Base-by-base conservation (phyloP, 208 protist species). In the Balamuthia mandrillaris region DNA sequence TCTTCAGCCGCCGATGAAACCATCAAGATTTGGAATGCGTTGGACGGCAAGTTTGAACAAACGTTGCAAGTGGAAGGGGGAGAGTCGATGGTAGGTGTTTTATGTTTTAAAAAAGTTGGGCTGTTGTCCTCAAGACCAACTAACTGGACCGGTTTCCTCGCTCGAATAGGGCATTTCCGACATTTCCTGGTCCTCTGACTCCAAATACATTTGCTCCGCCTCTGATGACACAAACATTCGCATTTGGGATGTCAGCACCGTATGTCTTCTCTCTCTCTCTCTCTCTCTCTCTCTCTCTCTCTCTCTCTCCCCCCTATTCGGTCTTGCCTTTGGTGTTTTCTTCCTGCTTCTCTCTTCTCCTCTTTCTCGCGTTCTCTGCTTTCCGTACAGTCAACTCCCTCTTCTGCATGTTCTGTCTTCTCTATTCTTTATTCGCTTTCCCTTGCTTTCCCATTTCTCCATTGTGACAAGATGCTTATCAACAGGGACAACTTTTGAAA, bases 221-320 rank as follows among this genome's bases (percentile, higher is more conserved):
- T 93, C 88, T 0, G 94, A 96, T 86, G 94, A 96, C 83, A 87
- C 72, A 27, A 94, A 89, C 24, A 81, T 94, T 18, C 78, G 70
- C 49, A 90, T 95, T 14, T 95, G 94, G 93, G 90, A 95, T 66
- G 70, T 91, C 21, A 29, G 27, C 18, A 74, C 39, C 29, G 90
- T 91, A 75, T 18, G 60, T 79, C 37, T 61, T 31, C 18, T 44
- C n/a, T 16, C 37, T 14, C 39, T 45, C 16, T 49, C 66, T 6
- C 42, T 33, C 29, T 54, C 6, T 29, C 1, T 6, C 35, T 10
- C 49, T 35, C 37, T 77, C 29, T 1, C 24, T 24, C 1, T 14
- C n/a, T n/a, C n/a, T n/a, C n/a, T n/a, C n/a, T n/a, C n/a, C n/a
- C n/a, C n/a, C n/a, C n/a, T n/a, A n/a, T n/a, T n/a, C n/a, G n/a